These are phyloP conservation scores for Trichoderma asperellum DNA, from an alignment of 2,329 filamentous ascomycete species.

Conservation along the genomic window DNA sequence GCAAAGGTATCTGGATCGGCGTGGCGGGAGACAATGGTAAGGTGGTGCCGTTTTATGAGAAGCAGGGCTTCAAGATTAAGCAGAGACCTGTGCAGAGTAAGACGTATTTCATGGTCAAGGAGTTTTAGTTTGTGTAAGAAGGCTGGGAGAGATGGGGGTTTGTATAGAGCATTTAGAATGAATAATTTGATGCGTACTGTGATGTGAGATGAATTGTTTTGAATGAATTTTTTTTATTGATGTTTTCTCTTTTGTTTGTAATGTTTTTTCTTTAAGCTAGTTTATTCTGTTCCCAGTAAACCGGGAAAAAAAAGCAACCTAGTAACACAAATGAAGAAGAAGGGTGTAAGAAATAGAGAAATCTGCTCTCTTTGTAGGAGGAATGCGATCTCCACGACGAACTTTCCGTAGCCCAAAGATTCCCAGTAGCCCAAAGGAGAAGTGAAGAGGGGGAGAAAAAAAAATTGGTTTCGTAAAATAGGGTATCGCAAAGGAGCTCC, in stretches of 20 bases:
- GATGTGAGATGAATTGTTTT: neutral
- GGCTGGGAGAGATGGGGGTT: no score
- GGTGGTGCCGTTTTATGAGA: constrained; percentile 55
- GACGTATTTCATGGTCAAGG: constrained; percentile 49
- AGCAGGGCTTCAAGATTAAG: constrained; percentile 49
- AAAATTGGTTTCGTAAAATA: neutral
- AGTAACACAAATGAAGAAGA: neutral
- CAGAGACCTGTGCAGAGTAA: constrained; percentile 43
- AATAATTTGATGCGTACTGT: neutral
- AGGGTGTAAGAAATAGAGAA: neutral
- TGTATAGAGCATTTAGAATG: neutral
- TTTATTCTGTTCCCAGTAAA: constrained; percentile 8
- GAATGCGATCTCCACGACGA: neutral
- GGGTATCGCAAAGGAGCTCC: constrained; percentile 27
- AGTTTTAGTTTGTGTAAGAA: constrained; percentile 30
- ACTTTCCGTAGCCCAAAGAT: neutral
- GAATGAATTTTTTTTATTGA: neutral
- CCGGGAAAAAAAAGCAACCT: neutral
- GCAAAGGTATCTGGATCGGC: constrained; percentile 49
- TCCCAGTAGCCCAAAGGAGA: constrained; percentile 1
- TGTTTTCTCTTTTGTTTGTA: neutral
- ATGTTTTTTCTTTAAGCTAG: constrained; percentile 2
- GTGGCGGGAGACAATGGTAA: constrained; percentile 51
- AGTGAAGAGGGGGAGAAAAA: neutral
- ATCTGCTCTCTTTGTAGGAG: neutral